Evolutionary conservation across 805 yeast genomes (phyloP).

Genomic region (Spathaspora boniae): DNA sequence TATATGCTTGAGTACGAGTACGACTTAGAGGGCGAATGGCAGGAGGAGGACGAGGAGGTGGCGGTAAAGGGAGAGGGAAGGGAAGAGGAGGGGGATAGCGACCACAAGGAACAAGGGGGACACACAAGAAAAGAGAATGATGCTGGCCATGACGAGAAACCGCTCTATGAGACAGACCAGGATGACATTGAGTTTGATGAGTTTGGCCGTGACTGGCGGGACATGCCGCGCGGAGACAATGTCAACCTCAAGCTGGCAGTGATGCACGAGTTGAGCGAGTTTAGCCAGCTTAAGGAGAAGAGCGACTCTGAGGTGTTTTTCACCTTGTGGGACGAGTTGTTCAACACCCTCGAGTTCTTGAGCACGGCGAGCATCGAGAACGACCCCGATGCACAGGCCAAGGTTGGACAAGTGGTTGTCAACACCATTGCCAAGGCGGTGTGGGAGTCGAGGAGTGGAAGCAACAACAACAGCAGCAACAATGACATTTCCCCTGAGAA

Average conservation of each 20-base stretch:
- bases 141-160: neutral
- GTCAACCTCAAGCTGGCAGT: conserved; percentile 21
- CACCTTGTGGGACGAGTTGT: conserved; percentile 21
- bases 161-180: conserved; percentile 4
- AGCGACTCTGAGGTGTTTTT: conserved; percentile 27
- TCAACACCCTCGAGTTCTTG: conserved; percentile 21
- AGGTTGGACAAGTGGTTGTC: conserved; percentile 38
- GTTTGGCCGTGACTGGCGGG: conserved; percentile 69
- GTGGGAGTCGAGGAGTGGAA: too few relatives aligned
- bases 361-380: conserved; percentile 24
- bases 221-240: conserved; percentile 61
- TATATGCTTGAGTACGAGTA: conserved; percentile 59
- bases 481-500: conserved; percentile 46
- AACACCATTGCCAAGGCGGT: conserved; percentile 54
- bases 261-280: conserved; percentile 14
- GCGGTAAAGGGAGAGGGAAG: conserved; percentile 4
- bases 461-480: conserved; percentile 16
- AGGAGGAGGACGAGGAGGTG: conserved; percentile 10
- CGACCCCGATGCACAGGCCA: conserved; percentile 18
- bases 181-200: conserved; percentile 49
- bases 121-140: conserved; percentile 6
- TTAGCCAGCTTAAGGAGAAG: conserved; percentile 14
- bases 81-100: neutral
- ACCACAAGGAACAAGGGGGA: neutral
- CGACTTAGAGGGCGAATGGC: conserved; percentile 20